Evolutionary conservation across 2,329 filamentous ascomycete genomes (phyloP).

Genomic region (Chrysoporthe deuterocubensis): DNA sequence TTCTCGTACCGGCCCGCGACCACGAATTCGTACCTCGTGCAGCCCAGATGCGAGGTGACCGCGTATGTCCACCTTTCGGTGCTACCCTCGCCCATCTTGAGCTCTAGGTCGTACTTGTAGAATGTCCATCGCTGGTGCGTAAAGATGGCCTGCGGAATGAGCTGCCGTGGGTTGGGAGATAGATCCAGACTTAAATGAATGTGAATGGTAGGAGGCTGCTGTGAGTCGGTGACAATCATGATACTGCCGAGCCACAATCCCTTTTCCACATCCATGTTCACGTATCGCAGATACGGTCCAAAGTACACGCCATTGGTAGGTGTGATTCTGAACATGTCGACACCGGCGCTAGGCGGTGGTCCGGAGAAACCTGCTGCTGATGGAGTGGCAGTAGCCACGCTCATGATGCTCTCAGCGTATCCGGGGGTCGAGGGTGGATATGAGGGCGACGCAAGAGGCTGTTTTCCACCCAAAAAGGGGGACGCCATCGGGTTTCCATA

Average conservation of each 20-base stretch:
- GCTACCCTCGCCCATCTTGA: conserved; percentile 83
- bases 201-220: conserved; percentile 94
- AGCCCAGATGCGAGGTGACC: conserved; percentile 93
- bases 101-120: conserved; percentile 89
- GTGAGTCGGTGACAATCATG: conserved; percentile 86
- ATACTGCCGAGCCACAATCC: conserved; percentile 94
- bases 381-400: conserved; percentile 74
- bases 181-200: conserved; percentile 89
- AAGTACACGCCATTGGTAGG: conserved; percentile 98
- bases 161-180: conserved; percentile 87
- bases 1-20: conserved; percentile 89
- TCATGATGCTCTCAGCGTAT: conserved; percentile 85
- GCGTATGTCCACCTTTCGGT: conserved; percentile 96
- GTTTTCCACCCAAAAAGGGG: conserved; percentile 68
- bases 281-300: conserved; percentile 91
- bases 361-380: conserved; percentile 83
- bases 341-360: conserved; percentile 84
- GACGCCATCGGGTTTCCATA: conserved; percentile 76
- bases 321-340: conserved; percentile 91
- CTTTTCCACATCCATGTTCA: conserved; percentile 94
- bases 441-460: conserved; percentile 77
- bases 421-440: conserved; percentile 82
- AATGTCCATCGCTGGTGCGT: conserved; percentile 95
- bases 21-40: conserved; percentile 97
- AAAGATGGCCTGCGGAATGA: conserved; percentile 80